Conservation (phyloP, 2,329 filamentous ascomycete genomes). For the Sphaerulina populicola region DNA sequence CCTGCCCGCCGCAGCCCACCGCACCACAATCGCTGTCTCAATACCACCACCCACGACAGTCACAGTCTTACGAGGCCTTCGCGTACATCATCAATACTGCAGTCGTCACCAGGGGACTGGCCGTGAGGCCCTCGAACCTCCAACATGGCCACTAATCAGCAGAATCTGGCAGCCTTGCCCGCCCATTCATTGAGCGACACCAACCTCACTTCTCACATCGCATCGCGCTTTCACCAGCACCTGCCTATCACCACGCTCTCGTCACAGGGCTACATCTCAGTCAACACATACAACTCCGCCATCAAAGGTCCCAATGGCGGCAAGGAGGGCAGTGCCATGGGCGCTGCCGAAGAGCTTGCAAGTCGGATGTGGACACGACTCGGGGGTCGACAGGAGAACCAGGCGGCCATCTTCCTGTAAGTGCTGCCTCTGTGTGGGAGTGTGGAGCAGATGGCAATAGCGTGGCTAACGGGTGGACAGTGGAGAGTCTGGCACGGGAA, state of each 20-base stretch:
- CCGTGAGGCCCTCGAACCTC: conserved; percentile 22
- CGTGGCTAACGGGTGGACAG: conserved; percentile 41
- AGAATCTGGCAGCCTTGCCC: conserved; percentile 80
- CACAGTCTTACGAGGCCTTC: conserved; percentile 14
- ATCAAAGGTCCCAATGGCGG: conserved; percentile 81
- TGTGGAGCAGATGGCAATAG: not conserved
- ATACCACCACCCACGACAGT: not conserved
- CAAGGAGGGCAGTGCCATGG: conserved; percentile 85
- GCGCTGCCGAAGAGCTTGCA: conserved; percentile 85
- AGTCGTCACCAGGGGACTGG: conserved; percentile 11
- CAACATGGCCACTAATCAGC: conserved; percentile 52
- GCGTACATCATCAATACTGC: conserved; percentile 5
- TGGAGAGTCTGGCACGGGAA: conserved; percentile 91
- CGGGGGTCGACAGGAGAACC: conserved; percentile 83
- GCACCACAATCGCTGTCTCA: conserved; percentile 1
- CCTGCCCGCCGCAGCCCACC: not conserved
- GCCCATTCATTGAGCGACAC: conserved; percentile 67
- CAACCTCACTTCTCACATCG: conserved; percentile 67
- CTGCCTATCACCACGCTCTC: conserved; percentile 81
- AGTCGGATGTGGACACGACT: conserved; percentile 76
- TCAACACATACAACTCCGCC: conserved; percentile 92
- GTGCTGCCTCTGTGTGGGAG: conserved; percentile 33
- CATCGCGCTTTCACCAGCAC: conserved; percentile 84
- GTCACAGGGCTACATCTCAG: conserved; percentile 78
- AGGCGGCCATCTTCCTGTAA: conserved; percentile 86